A percentile compares a stretch with the other conserved stretches of the same genome.
Evolutionary conservation across 148 eudicot genomes (phyloP).

Genomic region (Arbutus unedo): DNA sequence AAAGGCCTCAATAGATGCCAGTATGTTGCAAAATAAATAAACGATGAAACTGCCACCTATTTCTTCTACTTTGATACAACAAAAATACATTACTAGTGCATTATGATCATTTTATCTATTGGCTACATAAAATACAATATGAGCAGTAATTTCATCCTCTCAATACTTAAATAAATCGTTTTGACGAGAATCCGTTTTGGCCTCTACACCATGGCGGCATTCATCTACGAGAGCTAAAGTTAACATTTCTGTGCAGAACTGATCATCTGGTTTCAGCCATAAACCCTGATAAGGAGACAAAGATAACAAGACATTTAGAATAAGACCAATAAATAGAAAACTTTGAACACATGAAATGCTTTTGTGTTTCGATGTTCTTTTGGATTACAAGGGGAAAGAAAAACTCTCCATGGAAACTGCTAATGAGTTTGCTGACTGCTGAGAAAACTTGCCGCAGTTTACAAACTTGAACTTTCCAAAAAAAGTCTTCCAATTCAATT

Average conservation of each 20-base stretch:
- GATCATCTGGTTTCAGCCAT: slow-evolving; percentile 83
- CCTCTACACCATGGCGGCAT: slow-evolving; percentile 39
- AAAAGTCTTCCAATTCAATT: neutral
- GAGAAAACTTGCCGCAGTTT: neutral
- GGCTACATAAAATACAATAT: slow-evolving; percentile 12
- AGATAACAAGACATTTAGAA: neutral
- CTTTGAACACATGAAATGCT: neutral
- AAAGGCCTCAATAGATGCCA: neutral
- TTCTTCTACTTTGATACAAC: neutral
- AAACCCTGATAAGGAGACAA: slow-evolving; percentile 49
- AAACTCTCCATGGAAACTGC: neutral
- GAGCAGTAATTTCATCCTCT: neutral
- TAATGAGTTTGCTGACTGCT: neutral
- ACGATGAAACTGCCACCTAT: neutral
- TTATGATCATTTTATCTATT: neutral
- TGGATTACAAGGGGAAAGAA: neutral
- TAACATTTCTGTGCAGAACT: slow-evolving; percentile 93
- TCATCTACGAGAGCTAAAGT: slow-evolving; percentile 69
- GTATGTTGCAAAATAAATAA: neutral
- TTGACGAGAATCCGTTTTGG: slow-evolving; percentile 16
- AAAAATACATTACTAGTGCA: neutral
- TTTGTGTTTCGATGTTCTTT: neutral
- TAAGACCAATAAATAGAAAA: neutral
- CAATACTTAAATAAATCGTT: slow-evolving; percentile 4
- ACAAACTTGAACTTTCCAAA: neutral